phyloP scores from a whole-genome alignment of 768 basidiomycete species.

The Pleurotus citrinopileatus region DNA sequence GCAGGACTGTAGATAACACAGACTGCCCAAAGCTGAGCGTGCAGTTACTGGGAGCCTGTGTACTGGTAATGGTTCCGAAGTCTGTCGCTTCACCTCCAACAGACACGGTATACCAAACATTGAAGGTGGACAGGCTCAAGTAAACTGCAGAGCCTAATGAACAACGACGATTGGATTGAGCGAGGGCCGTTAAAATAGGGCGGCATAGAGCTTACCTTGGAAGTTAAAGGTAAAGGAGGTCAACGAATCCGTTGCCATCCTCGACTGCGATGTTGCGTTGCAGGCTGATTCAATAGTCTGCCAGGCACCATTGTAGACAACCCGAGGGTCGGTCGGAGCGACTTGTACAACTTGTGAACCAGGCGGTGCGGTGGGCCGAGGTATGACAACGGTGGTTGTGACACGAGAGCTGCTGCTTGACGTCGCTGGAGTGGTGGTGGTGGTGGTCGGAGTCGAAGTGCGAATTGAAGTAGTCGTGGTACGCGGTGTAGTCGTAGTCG shows the following conservation, averaged over 20 bases:
- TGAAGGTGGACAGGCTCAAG: not conserved
- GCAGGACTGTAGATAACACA: not conserved
- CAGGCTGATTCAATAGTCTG: not conserved
- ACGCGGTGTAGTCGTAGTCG: not conserved
- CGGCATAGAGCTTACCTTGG: not conserved
- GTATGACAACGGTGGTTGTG: not conserved
- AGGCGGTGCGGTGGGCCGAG: not conserved
- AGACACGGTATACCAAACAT: not conserved
- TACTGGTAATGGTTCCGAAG: not conserved
- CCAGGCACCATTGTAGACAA: not conserved
- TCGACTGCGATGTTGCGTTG: not conserved
- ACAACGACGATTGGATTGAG: not conserved
- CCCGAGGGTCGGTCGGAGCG: not conserved
- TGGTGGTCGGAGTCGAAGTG: not conserved
- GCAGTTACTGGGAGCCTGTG: not conserved
- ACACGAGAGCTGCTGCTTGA: too few species aligned
- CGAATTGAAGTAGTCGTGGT: not conserved
- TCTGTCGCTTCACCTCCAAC: not conserved
- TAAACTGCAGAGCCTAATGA: not conserved
- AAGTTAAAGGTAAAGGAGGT: conserved; percentile 1
- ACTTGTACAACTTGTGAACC: not conserved
- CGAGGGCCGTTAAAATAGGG: not conserved
- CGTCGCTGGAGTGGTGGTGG: not conserved
- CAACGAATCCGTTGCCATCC: not conserved
- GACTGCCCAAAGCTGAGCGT: not conserved